phyloP scores from a whole-genome alignment of 805 yeast genomes.

The Clavispora fructus region DNA sequence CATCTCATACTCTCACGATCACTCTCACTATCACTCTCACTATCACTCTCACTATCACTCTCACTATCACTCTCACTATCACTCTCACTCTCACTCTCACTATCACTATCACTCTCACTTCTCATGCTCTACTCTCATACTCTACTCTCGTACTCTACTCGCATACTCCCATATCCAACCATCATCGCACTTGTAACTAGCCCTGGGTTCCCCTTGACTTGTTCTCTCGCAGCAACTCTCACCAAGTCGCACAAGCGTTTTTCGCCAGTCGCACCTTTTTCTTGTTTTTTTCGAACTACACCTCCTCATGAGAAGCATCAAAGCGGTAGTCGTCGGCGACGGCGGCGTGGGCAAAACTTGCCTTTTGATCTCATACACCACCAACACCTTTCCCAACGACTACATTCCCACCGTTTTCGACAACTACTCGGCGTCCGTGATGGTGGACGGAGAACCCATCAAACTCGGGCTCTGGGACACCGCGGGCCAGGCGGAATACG shows the following conservation, averaged over 20 bases:
- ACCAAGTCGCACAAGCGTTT: neutral
- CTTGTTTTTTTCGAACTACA: neutral
- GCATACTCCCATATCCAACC: too few relatives aligned
- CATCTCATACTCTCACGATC: too few relatives aligned
- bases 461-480: constrained; percentile 93
- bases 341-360: constrained; percentile 96
- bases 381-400: constrained; percentile 89
- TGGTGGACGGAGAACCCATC: constrained; percentile 76
- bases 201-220: too few relatives aligned
- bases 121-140: too few relatives aligned
- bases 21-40: too few relatives aligned
- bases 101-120: too few relatives aligned
- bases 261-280: neutral
- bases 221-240: too few relatives aligned
- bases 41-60: too few relatives aligned
- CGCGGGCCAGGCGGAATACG: constrained; percentile 92
- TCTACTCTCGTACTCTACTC: too few relatives aligned
- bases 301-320: constrained; percentile 69
- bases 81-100: too few relatives aligned
- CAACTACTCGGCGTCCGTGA: constrained; percentile 81
- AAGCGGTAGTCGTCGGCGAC: constrained; percentile 92
- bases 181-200: too few relatives aligned
- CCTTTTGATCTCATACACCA: constrained; percentile 79
- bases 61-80: too few relatives aligned
- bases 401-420: constrained; percentile 94